Evolutionary conservation across 2,329 filamentous ascomycete genomes (phyloP).

Genomic region (Pseudogymnoascus sp.): DNA sequence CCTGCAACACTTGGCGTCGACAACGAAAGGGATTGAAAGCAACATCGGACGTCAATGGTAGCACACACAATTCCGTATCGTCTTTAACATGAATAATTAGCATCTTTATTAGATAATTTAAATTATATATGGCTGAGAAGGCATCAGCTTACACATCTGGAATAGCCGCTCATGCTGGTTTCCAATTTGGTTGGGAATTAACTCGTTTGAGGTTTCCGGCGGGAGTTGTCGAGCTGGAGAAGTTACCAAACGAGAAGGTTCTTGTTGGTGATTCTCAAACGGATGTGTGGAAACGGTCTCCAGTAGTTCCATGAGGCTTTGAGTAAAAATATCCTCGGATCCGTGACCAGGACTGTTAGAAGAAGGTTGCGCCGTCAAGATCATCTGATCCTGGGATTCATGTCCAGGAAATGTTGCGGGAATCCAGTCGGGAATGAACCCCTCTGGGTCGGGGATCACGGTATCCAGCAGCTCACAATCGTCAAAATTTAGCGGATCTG

Average conservation of each 20-base stretch:
- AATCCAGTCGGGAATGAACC: neutral
- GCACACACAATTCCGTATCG: slow-evolving; percentile 29
- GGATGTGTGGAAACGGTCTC: neutral
- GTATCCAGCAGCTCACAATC: slow-evolving; percentile 2
- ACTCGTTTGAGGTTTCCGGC: neutral
- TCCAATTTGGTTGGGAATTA: neutral
- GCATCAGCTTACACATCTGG: neutral
- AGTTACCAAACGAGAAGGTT: neutral
- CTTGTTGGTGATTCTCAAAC: neutral
- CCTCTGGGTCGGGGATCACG: neutral
- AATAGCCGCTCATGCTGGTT: neutral
- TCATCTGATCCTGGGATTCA: neutral
- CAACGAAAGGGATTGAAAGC: slow-evolving; percentile 29
- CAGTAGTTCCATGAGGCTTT: neutral
- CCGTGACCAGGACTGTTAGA: slow-evolving; percentile 5
- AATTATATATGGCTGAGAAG: neutral
- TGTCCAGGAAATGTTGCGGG: neutral
- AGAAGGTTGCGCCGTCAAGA: neutral
- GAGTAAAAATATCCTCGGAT: neutral
- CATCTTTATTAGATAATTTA: neutral
- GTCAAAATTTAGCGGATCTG: neutral
- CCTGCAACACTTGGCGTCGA: slow-evolving; percentile 17
- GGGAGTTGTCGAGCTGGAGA: neutral
- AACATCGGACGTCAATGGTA: slow-evolving; percentile 29
- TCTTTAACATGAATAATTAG: slow-evolving; percentile 20